Evolutionary conservation across 2,329 filamentous ascomycete species (phyloP).

Genomic region (Aspergillus pseudoviridinutans): DNA sequence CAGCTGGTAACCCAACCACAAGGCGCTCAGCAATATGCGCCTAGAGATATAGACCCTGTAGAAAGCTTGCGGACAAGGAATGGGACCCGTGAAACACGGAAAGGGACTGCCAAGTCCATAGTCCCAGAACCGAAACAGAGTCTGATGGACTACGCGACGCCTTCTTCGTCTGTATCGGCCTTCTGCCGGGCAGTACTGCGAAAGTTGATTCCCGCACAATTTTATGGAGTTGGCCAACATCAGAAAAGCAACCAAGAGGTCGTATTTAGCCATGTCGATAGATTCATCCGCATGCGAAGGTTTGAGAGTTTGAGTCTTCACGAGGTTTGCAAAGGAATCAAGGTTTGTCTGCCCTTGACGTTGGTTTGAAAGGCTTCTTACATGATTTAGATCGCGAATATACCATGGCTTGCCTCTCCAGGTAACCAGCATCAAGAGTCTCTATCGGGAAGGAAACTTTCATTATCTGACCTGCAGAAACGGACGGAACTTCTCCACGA

Average conservation of each 20-base stretch:
- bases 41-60: neutral
- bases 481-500: constrained; percentile 76
- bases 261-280: constrained; percentile 67
- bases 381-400: constrained; percentile 55
- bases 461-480: constrained; percentile 69
- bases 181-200: constrained; percentile 76
- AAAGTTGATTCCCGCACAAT: constrained; percentile 67
- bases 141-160: constrained; percentile 66
- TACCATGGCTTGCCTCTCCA: constrained; percentile 69
- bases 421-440: constrained; percentile 32
- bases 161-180: constrained; percentile 67
- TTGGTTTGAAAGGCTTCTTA: neutral
- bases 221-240: constrained; percentile 63
- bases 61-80: neutral
- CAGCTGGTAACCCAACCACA: constrained; percentile 23
- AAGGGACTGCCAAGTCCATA: constrained; percentile 5
- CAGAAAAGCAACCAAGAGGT: constrained; percentile 57
- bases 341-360: constrained; percentile 48
- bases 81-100: neutral
- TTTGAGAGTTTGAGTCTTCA: constrained; percentile 81
- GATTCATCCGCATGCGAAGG: constrained; percentile 70
- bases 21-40: constrained; percentile 12
- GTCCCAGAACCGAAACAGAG: constrained; percentile 25
- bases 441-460: constrained; percentile 50
- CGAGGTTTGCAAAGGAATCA: constrained; percentile 69